These are phyloP conservation scores for Viola pubescens DNA, from an alignment of 441 rosid genomes.

Conservation along the genomic window DNA sequence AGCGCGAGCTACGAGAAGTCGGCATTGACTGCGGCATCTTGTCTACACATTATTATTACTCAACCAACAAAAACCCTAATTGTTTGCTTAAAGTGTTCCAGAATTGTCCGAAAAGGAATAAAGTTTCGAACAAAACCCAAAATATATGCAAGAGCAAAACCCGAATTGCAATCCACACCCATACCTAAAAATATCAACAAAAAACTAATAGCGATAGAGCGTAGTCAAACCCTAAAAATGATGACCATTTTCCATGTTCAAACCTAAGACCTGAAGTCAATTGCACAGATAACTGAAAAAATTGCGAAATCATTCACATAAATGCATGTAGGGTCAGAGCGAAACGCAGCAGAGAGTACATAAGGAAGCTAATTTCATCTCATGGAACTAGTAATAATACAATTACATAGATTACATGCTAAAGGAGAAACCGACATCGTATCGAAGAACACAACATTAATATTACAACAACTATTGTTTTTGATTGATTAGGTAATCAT, in stretches of 20 bases:
- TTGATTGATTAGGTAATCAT: conserved; percentile 17
- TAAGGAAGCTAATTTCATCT: conserved; percentile 16
- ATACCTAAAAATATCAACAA: too few species aligned
- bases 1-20: neutral
- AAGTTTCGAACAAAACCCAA: too few species aligned
- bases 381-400: conserved; percentile 10
- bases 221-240: too few species aligned
- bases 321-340: too few species aligned
- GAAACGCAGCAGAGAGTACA: neutral
- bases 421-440: conserved; percentile 11
- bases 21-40: conserved; percentile 15
- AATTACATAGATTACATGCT: conserved; percentile 19
- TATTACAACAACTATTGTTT: conserved; percentile 5
- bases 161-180: too few species aligned
- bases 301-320: too few species aligned
- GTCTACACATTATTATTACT: neutral
- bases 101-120: neutral
- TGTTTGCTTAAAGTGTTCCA: too few species aligned
- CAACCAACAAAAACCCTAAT: conserved; percentile 14
- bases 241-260: too few species aligned
- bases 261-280: too few species aligned
- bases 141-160: too few species aligned
- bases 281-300: too few species aligned
- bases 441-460: conserved; percentile 18
- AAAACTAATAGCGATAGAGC: too few species aligned